These are phyloP conservation scores for Vigna unguiculata DNA, from an alignment of 306 rosid species.

Conservation along the genomic window DNA sequence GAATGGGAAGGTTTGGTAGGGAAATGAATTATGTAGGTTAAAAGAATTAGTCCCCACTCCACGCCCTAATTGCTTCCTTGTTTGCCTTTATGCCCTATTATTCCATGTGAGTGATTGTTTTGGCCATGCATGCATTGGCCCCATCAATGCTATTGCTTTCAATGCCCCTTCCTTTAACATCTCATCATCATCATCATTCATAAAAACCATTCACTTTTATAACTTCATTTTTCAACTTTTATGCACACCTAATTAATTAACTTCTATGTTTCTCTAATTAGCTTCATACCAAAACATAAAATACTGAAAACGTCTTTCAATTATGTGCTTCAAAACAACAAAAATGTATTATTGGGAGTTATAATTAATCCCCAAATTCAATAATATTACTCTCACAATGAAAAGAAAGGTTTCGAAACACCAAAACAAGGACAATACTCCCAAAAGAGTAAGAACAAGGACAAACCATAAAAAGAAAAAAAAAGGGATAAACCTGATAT, in stretches of 20 bases:
- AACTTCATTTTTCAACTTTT: neutral
- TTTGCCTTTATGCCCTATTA: constrained; percentile 41
- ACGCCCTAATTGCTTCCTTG: constrained; percentile 42
- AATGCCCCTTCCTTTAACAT: constrained; percentile 34
- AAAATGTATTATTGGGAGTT: no score
- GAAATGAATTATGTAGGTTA: constrained; percentile 12
- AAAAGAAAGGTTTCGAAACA: neutral
- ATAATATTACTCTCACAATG: neutral
- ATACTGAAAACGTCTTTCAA: no score
- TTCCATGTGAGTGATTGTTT: constrained; percentile 42
- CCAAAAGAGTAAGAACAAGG: neutral
- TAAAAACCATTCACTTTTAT: no score
- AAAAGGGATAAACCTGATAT: neutral
- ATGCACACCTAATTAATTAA: no score
- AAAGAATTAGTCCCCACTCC: neutral
- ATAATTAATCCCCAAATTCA: no score
- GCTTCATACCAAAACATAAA: no score
- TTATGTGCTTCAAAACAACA: no score
- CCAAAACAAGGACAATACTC: neutral
- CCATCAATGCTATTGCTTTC: neutral
- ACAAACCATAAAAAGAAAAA: neutral
- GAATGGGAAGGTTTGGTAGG: no score
- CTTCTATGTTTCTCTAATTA: no score
- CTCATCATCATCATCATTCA: constrained; percentile 3
- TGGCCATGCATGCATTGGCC: constrained; percentile 42